Base-by-base conservation (phyloP, 345 rosid genomes). In the Sisymbrium altissimum region DNA sequence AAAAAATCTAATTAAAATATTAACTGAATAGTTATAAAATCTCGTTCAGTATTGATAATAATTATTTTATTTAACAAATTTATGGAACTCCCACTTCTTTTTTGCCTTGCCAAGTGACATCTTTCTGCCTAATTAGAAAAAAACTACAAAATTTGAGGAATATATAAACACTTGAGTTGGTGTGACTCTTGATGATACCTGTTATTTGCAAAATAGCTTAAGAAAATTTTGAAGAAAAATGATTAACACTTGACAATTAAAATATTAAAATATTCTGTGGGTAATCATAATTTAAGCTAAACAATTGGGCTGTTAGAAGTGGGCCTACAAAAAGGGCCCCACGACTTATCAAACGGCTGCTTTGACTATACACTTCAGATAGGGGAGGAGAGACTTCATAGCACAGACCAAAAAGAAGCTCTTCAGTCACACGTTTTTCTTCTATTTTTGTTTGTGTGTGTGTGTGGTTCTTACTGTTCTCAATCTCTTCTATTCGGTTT, bases 371-470 rank as follows among this genome's bases (percentile, higher is more conserved):
- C 53, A 56, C 46, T 17, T 36, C 59, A n/a, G 68, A 61, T 50
- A 52, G 35, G 61, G 61, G 5, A 1, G 7, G 25, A 23, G n/a
- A n/a, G n/a, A 27, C 52, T 40, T 39, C 15, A 4, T 18, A 23
- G 62, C 30, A 50, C 58, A 4, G 25, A 32, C 29, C 29, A 11
- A 27, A 56, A 71, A 50, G 55, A 52, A 52, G 57, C 56, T 40
- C 70, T 72, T 44, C 57, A 55, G n/a, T 73, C 77, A 32, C 77
- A 72, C 27, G 48, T 64, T 64, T 33, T 32, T 27, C 11, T 10
- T n/a, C n/a, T n/a, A n/a, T n/a, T n/a, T n/a, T n/a, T n/a, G n/a
- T n/a, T n/a, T n/a, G n/a, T n/a, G n/a, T n/a, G n/a, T n/a, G n/a
- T n/a, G n/a, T n/a, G n/a, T n/a, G n/a, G n/a, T n/a, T n/a, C n/a